A percentile compares a stretch with the other conserved stretches of the same genome.
Evolutionary conservation across 371 early-diverging fungal species (phyloP).

Genomic region (Actinomortierella wolfii): DNA sequence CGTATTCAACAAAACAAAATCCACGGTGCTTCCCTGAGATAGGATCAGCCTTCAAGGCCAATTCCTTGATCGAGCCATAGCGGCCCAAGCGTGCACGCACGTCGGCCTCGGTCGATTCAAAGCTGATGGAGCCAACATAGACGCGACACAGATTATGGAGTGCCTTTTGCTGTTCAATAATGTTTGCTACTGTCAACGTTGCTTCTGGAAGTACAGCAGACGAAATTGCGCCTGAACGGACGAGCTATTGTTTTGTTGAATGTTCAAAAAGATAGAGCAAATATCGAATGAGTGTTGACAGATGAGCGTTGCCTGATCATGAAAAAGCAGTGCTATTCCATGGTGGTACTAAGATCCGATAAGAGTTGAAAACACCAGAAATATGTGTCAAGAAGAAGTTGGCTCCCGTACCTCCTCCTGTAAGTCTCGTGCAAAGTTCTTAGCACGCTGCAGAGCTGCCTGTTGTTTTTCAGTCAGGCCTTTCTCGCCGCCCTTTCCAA

Average conservation of each 20-base stretch:
- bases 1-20: conserved; percentile 87
- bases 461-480: conserved; percentile 20
- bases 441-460: conserved; percentile 29
- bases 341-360: too few species aligned
- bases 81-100: conserved; percentile 72
- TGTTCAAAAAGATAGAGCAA: neutral
- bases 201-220: conserved; percentile 35
- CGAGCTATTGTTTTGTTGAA: conserved; percentile 11
- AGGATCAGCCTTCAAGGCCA: conserved; percentile 78
- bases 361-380: neutral
- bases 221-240: conserved; percentile 20
- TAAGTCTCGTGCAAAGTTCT: conserved; percentile 27
- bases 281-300: neutral
- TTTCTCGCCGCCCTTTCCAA: conserved; percentile 24
- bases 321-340: too few species aligned
- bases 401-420: conserved; percentile 32
- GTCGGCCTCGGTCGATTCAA: conserved; percentile 76
- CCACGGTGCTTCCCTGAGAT: conserved; percentile 80
- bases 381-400: neutral
- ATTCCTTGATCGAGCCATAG: conserved; percentile 73
- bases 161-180: conserved; percentile 44
- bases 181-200: conserved; percentile 32
- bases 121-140: conserved; percentile 84
- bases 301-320: neutral
- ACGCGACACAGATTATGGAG: conserved; percentile 70